Evolutionary conservation across 306 rosid species (phyloP).

Genomic region (Citrullus mucosospermus): DNA sequence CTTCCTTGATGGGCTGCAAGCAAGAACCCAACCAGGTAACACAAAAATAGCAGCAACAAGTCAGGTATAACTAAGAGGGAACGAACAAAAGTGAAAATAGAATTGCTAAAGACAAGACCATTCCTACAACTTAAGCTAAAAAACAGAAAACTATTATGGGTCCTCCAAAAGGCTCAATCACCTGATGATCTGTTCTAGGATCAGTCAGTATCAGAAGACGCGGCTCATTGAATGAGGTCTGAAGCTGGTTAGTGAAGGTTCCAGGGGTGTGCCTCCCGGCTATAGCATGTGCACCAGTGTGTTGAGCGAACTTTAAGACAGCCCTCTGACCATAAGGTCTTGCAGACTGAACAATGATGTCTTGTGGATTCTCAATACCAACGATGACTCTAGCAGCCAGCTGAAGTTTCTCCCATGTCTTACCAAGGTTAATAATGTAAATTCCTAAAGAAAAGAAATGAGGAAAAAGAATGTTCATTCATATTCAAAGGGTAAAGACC

Average conservation of each 20-base stretch:
- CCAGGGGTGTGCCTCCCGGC: slow-evolving; percentile 96
- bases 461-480: neutral
- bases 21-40: neutral
- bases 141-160: neutral
- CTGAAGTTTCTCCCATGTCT: slow-evolving; percentile 84
- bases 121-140: neutral
- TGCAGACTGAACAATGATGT: slow-evolving; percentile 81
- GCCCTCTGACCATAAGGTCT: slow-evolving; percentile 94
- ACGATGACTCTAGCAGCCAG: slow-evolving; percentile 83
- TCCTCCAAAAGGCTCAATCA: neutral
- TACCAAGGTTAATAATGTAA: slow-evolving; percentile 70
- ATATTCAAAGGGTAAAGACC: neutral
- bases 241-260: slow-evolving; percentile 78
- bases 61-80: neutral
- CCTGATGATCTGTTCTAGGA: slow-evolving; percentile 95
- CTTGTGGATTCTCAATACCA: slow-evolving; percentile 74
- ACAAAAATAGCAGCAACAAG: neutral
- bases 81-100: neutral
- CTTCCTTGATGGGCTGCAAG: slow-evolving; percentile 86
- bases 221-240: slow-evolving; percentile 76
- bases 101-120: neutral
- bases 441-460: slow-evolving; percentile 29
- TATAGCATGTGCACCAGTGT: slow-evolving; percentile 80
- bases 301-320: slow-evolving; percentile 77
- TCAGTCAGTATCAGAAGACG: slow-evolving; percentile 85